Evolutionary conservation across 2,329 filamentous ascomycete genomes (phyloP), one percentile per base, ranked within the genome.

Genomic region (Apiospora malaysiana): DNA sequence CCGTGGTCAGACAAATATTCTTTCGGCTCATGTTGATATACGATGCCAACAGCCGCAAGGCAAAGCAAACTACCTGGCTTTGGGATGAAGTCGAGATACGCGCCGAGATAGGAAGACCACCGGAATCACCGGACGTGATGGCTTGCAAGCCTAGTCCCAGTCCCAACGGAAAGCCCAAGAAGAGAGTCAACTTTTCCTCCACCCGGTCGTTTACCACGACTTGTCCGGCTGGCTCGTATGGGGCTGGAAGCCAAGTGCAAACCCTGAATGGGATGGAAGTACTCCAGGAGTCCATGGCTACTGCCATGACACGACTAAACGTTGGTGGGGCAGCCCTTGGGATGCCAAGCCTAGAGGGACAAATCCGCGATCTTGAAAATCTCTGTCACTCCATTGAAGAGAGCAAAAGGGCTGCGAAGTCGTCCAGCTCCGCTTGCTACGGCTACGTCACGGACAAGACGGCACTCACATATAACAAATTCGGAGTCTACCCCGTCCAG

Each of bases 1-100:
- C 56, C 4, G 18, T 63, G 8, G 32, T 21, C 18, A 21, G 27
- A 7, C 56, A 63, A 8, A 63, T 63, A 18, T 37, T n/a, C 7
- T 63, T 63, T 9, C 27, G 56, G 6, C 18, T 63, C 18, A 63
- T 8, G 1, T 2, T 63, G 16, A 63, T 63, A 27, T 37, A 40
- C 32, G 32, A 63, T n/a, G 1, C 27, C 16, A n/a, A 12, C 32
- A 37, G 21, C 6, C 56, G 32, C 18, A 40, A 63, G 9, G 18
- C 27, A 2, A 63, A 63, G 18, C 56, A 40, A 21, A 37, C 56
- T 2, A 37, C 56, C 2, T 63, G 56, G 56, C 56, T 40, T 1
- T 63, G 32, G 56, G 56, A 63, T n/a, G 32, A 63, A 21, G 56
- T 63, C 27, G 56, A 63, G 16, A 37, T 63, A n/a, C 56, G 56